Base-by-base conservation (phyloP, 352 stramenopile species). In the Phytophthora pini region DNA sequence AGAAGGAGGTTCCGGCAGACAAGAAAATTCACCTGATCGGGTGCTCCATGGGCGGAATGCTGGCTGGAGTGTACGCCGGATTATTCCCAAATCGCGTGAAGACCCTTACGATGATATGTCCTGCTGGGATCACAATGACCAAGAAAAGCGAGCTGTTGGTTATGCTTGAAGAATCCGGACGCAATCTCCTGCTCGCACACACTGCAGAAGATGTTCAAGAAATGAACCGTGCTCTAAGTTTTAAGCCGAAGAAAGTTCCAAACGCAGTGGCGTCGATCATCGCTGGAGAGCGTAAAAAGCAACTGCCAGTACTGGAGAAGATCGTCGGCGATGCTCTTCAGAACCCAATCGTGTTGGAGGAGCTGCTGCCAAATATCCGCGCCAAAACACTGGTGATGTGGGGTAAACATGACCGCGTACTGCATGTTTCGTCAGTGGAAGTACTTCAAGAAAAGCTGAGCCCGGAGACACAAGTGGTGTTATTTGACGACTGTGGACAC, bases 1-100 rank as follows among this genome's bases (percentile, higher is more conserved):
- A 87, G 10, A 72, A 65, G 5, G 72, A 79, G 15, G 55, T 93
- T 3, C 56, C 67, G 10, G 20, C 56, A 4, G 61, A 80, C 47
- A 79, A 76, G 50, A 87, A 80, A 55, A 63, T 93, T n/a, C 84
- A 92, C 45, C 40, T 93, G 4, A 61, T 92, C 4, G 84, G 84
- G 1, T 90, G 81, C 58, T 90, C 80, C 36, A 90, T 93, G 82
- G 82, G 81, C 44, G 85, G 79, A 6, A 88, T 93, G 81, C 56
- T 92, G 45, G 78, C 77, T 1, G 82, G 82, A 39, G 72, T 87
- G 20, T 93, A 89, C 58, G 71, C 82, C 3, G 80, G 79, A 31
- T 68, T 78, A 45, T 88, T 84, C 51, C 80, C 85, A 1, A 57
- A 78, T 11, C 73, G 64, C 5, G 73, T 92, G 11, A 70, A 72